A percentile compares a stretch with the other conserved stretches of the same genome.
Evolutionary conservation across 2,329 filamentous ascomycete genomes (phyloP).

Genomic region (Xylariaceae sp.): DNA sequence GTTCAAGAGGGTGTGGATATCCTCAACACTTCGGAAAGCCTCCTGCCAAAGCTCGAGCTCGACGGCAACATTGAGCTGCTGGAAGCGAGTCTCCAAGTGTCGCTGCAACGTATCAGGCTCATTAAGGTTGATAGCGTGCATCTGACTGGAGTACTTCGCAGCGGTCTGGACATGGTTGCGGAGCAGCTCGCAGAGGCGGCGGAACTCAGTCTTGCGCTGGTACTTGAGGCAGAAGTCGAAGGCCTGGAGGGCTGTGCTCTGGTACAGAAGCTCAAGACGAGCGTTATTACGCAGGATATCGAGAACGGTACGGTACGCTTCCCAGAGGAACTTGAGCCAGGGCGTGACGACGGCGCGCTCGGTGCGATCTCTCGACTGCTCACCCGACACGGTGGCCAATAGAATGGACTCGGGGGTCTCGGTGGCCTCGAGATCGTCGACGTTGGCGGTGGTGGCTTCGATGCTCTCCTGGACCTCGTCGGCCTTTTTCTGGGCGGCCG

Average conservation of each 20-base stretch:
- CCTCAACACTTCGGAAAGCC: conserved; percentile 97
- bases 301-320: conserved; percentile 96
- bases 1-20: conserved; percentile 95
- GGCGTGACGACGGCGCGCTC: conserved; percentile 97
- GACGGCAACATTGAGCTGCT: conserved; percentile 96
- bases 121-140: conserved; percentile 98
- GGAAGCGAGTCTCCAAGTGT: conserved; percentile 95
- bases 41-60: conserved; percentile 99
- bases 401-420: conserved; percentile 98
- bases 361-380: conserved; percentile 94
- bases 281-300: conserved; percentile 99
- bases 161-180: conserved; percentile 98
- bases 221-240: conserved; percentile 99
- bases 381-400: conserved; percentile 93
- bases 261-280: conserved; percentile 93
- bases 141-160: conserved; percentile 97
- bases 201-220: conserved; percentile 97
- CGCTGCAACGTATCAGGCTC: conserved; percentile 96
- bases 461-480: conserved; percentile 88
- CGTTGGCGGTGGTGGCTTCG: conserved; percentile 68
- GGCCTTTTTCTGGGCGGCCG: conserved; percentile 89
- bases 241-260: conserved; percentile 94
- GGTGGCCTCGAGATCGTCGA: conserved; percentile 93
- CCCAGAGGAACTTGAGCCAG: conserved; percentile 99
- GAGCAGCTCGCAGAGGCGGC: conserved; percentile 93